phyloP scores from a whole-genome alignment of 2,329 filamentous ascomycete genomes.

The Dactylellina drechsleri region DNA sequence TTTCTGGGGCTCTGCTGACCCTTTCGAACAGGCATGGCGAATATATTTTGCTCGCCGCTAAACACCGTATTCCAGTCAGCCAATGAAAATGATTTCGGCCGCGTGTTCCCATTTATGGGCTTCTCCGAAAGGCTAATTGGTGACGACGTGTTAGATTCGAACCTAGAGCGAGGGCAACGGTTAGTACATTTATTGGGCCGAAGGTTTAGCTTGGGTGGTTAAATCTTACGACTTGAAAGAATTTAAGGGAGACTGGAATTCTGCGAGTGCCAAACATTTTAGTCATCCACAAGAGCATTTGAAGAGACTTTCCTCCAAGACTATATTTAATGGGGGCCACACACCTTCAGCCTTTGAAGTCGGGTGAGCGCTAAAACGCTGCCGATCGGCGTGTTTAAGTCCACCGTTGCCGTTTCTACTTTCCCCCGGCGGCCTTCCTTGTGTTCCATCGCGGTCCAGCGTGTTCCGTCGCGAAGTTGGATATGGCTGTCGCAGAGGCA shows the following conservation, averaged over 20 bases:
- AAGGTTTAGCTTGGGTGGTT: too few relatives aligned
- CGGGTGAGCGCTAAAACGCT: constrained; percentile 24
- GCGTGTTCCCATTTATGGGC: constrained; percentile 13
- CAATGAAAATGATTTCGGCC: constrained; percentile 37
- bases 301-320: background rate
- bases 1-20: constrained; percentile 45
- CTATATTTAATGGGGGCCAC: background rate
- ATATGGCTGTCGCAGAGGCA: constrained; percentile 35
- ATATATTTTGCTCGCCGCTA: constrained; percentile 42
- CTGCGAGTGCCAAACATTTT: constrained; percentile 4
- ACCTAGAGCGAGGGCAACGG: constrained; percentile 9
- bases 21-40: constrained; percentile 33
- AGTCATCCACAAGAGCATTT: background rate
- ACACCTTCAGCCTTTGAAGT: constrained; percentile 32
- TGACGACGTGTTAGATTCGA: constrained; percentile 34
- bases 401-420: constrained; percentile 4
- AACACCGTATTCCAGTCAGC: constrained; percentile 48
- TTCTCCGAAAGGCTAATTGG: constrained; percentile 22
- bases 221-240: constrained; percentile 42
- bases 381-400: constrained; percentile 21
- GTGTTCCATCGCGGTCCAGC: constrained; percentile 25
- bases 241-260: constrained; percentile 16
- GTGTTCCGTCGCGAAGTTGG: constrained; percentile 44
- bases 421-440: constrained; percentile 12
- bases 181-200: background rate